Percentiles rank a stretch among this genome's conserved stretches.
phyloP scores from a whole-genome alignment of 495 filamentous ascomycete species.

The Wilcoxina mikolae region DNA sequence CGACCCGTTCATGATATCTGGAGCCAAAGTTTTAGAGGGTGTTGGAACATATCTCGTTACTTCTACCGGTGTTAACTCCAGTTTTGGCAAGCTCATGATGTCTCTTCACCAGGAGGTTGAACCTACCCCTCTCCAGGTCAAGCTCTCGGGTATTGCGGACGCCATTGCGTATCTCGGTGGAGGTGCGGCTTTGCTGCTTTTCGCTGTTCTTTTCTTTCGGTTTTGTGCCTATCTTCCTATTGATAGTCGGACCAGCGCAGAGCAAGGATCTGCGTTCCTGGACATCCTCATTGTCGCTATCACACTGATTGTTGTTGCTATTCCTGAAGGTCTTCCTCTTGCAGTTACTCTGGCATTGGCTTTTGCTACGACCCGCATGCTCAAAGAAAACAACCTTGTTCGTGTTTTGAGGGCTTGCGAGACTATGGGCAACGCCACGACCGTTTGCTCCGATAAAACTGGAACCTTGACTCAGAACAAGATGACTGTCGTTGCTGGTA shows the following conservation, averaged over 20 bases:
- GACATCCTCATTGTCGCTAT: conserved; percentile 90
- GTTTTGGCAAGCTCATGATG: conserved; percentile 88
- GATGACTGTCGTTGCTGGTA: conserved; percentile 75
- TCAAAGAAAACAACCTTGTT: conserved; percentile 89
- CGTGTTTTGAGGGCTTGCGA: conserved; percentile 84
- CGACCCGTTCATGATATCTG: conserved; percentile 90
- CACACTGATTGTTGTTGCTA: conserved; percentile 87
- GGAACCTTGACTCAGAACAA: conserved; percentile 89
- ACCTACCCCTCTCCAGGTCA: conserved; percentile 85
- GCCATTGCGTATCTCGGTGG: conserved; percentile 88
- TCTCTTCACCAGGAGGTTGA: conserved; percentile 77
- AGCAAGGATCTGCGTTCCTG: conserved; percentile 78
- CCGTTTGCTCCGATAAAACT: conserved; percentile 93
- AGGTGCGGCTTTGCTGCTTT: conserved; percentile 61
- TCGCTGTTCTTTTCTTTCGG: conserved; percentile 84
- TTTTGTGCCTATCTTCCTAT: conserved; percentile 55
- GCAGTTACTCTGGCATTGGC: conserved; percentile 88
- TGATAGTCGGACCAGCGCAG: conserved; percentile 40
- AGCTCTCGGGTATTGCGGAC: conserved; percentile 78
- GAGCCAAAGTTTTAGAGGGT: conserved; percentile 82
- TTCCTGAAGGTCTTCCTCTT: conserved; percentile 83
- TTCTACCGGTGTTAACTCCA: conserved; percentile 72
- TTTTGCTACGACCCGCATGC: conserved; percentile 87
- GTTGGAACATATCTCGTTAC: conserved; percentile 78
- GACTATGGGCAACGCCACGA: conserved; percentile 97